A percentile compares a stretch with the other conserved stretches of the same genome.
Conservation (phyloP, 2,329 filamentous ascomycete genomes). For the Aspergillus chevalieri region DNA sequence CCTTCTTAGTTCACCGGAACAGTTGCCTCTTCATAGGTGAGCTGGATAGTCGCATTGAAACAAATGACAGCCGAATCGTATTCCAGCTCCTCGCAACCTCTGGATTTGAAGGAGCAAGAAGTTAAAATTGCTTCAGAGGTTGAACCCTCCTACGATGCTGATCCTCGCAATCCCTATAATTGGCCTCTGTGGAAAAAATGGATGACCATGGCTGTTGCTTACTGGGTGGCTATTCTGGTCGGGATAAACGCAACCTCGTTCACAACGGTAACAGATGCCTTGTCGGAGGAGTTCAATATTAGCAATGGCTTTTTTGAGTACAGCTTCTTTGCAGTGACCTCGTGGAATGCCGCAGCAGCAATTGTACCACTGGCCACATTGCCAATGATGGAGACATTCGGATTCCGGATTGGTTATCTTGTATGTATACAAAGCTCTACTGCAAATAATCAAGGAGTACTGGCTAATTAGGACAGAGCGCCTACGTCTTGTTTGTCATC, state of each 20-base stretch:
- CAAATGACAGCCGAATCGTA: not conserved
- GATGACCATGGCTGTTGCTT: slow-evolving; percentile 11
- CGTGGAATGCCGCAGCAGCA: slow-evolving; percentile 14
- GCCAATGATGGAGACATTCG: slow-evolving; percentile 16
- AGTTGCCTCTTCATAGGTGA: too few species aligned
- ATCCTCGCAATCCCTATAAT: slow-evolving; percentile 15
- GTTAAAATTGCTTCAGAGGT: not conserved
- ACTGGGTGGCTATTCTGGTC: slow-evolving; percentile 11
- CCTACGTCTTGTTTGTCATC: not conserved
- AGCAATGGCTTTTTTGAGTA: slow-evolving; percentile 11
- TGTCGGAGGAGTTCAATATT: slow-evolving; percentile 10
- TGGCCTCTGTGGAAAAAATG: slow-evolving; percentile 13
- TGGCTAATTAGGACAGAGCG: not conserved
- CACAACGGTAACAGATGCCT: slow-evolving; percentile 11
- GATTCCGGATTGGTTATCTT: slow-evolving; percentile 9
- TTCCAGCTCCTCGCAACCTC: not conserved
- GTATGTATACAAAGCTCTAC: not conserved
- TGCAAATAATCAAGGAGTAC: too few species aligned
- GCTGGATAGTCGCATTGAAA: not conserved
- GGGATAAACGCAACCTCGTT: slow-evolving; percentile 17
- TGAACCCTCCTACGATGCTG: slow-evolving; percentile 3
- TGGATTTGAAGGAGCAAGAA: not conserved
- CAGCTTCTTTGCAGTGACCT: slow-evolving; percentile 15
- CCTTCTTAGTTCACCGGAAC: too few species aligned
- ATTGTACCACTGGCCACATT: slow-evolving; percentile 13